These are phyloP conservation scores for Vigna nakashimae DNA, from an alignment of 306 rosid species.

Conservation along the genomic window DNA sequence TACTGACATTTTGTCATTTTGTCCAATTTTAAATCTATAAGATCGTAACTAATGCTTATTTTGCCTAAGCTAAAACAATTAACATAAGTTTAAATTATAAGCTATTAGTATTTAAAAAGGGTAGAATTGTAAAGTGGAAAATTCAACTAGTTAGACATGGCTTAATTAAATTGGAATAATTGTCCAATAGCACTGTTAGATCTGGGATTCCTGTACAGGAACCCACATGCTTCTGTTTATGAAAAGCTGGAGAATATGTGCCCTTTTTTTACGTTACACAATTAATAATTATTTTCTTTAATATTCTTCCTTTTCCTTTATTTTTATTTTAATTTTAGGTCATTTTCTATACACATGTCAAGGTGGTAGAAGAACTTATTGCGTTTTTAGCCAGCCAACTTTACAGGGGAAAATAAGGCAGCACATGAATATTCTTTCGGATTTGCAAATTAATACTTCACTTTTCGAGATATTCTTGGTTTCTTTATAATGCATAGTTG, in stretches of 20 bases:
- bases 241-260: slow-evolving; percentile 80
- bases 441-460: slow-evolving; percentile 45
- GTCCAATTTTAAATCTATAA: too few species aligned
- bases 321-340: slow-evolving; percentile 37
- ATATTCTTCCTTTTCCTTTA: slow-evolving; percentile 35
- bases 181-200: slow-evolving; percentile 59
- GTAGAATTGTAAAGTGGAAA: slow-evolving; percentile 30
- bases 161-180: slow-evolving; percentile 45
- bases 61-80: neutral
- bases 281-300: slow-evolving; percentile 41
- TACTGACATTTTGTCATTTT: slow-evolving; percentile 14
- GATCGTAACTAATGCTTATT: too few species aligned
- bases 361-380: slow-evolving; percentile 40
- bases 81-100: neutral
- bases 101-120: slow-evolving; percentile 31
- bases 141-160: slow-evolving; percentile 35
- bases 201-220: slow-evolving; percentile 73
- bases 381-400: slow-evolving; percentile 47
- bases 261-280: slow-evolving; percentile 47
- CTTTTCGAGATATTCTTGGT: slow-evolving; percentile 42
- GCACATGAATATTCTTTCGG: slow-evolving; percentile 58
- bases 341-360: slow-evolving; percentile 51
- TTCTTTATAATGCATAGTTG: slow-evolving; percentile 42
- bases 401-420: slow-evolving; percentile 23
- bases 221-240: slow-evolving; percentile 71